Base-by-base conservation (phyloP, 495 filamentous ascomycete genomes). In the Recurvomyces mirabilis region DNA sequence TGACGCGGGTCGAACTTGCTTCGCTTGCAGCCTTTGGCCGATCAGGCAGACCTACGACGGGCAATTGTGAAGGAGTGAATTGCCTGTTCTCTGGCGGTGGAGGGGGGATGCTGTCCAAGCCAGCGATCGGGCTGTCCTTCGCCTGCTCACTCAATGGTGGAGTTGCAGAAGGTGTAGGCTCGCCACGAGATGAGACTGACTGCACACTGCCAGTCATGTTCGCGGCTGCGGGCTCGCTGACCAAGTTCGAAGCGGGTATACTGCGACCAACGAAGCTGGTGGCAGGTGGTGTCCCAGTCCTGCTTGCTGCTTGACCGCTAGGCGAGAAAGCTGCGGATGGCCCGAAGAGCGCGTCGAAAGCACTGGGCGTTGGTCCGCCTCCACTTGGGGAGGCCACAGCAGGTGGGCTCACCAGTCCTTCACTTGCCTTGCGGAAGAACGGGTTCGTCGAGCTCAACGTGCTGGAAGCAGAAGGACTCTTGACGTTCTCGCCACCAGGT, bases 381-480 rank as follows among this genome's bases (percentile, higher is more conserved):
- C 19, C 18, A 12, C n/a, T n/a, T n/a, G n/a, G n/a, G n/a, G n/a
- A n/a, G n/a, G 23, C 22, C 1, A 43, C 17, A 7, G 43, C 17
- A 23, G 38, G 36, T 13, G 49, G 43, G 29, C 43, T 52, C 15
- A 47, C 39, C n/a, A n/a, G n/a, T n/a, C n/a, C n/a, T n/a, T n/a
- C 17, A 23, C 43, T 52, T 9, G 35, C 13, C 32, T 79, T 77
- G 46, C 84, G 72, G 65, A 93, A 93, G 68, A 94, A 94, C 3
- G 87, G 87, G 54, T 94, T 94, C 15, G 74, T 82, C 6, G 38
- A 37, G 62, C 79, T 84, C 52, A 78, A 79, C 56, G 84, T 91
- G 18, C 21, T 20, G 3, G 37, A 24, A 21, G 37, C 37, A n/a
- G 20, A 23, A 24, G 37, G 37, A 26, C 37, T 40, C 37, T 26